A percentile compares a stretch with the other conserved stretches of the same genome.
Evolutionary conservation across 768 basidiomycete genomes (phyloP).

Genomic region (Boletus rubroflammeus): DNA sequence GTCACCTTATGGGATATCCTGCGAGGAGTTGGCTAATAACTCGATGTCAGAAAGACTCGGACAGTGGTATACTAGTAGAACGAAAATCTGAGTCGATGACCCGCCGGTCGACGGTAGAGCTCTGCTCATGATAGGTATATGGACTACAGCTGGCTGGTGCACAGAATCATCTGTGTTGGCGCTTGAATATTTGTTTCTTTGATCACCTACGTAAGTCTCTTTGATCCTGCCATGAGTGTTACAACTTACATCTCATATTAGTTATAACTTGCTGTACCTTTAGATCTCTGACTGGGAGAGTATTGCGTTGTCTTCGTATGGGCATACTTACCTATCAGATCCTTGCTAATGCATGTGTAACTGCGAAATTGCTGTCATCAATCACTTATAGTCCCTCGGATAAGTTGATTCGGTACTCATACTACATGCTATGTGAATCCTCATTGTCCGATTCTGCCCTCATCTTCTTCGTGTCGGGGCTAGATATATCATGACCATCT

Average conservation of each 20-base stretch:
- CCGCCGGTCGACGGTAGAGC: not conserved
- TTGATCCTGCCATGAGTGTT: not conserved
- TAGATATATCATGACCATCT: slow-evolving; percentile 1
- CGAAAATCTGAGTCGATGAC: not conserved
- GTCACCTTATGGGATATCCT: not conserved
- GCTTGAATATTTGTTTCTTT: not conserved
- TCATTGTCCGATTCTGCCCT: slow-evolving; percentile 11
- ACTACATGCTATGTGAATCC: not conserved
- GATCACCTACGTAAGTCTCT: not conserved
- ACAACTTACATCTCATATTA: not conserved
- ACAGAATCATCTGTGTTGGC: not conserved
- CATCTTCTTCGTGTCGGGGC: slow-evolving; percentile 15
- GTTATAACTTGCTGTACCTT: not conserved
- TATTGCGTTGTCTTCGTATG: not conserved
- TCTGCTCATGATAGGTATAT: not conserved
- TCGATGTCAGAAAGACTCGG: not conserved
- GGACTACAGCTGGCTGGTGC: not conserved
- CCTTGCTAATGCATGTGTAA: not conserved
- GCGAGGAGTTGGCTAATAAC: not conserved
- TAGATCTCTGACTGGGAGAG: not conserved
- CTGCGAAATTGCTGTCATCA: not conserved
- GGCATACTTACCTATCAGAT: not conserved
- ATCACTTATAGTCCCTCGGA: not conserved
- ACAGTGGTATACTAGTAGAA: not conserved
- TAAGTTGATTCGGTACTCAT: not conserved